A percentile compares a stretch with the other conserved stretches of the same genome.
These are phyloP conservation scores for Colletotrichum sansevieriae DNA, from an alignment of 2,329 filamentous ascomycete genomes.

Conservation along the genomic window DNA sequence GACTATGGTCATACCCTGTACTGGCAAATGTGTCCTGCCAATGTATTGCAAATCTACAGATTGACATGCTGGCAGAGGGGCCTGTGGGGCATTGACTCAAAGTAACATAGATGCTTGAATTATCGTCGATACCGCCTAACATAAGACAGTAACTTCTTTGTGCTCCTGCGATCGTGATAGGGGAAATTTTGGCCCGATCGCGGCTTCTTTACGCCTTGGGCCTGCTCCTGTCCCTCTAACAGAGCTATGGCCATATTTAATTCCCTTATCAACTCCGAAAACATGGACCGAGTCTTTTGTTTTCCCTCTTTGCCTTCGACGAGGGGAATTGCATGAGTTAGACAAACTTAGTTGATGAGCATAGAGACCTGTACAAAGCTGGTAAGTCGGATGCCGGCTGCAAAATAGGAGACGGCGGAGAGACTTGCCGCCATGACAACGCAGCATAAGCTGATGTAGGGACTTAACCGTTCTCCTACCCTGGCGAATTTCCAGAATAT, in stretches of 20 bases:
- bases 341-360: conserved; percentile 27
- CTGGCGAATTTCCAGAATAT: conserved; percentile 97
- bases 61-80: too few relatives aligned
- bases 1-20: too few relatives aligned
- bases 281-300: conserved; percentile 25
- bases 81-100: not conserved
- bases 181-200: not conserved
- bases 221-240: conserved; percentile 22
- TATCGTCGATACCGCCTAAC: conserved; percentile 9
- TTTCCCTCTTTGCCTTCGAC: not conserved
- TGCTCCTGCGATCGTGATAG: conserved; percentile 17
- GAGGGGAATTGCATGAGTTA: conserved; percentile 6
- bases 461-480: conserved; percentile 92
- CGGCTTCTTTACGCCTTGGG: conserved; percentile 23
- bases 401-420: not conserved
- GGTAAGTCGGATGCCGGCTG: conserved; percentile 1
- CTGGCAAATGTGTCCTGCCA: too few relatives aligned
- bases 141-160: not conserved
- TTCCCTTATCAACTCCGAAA: conserved; percentile 37
- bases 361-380: conserved; percentile 22
- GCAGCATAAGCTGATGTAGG: conserved; percentile 95
- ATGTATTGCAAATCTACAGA: too few relatives aligned
- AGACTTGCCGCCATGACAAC: conserved; percentile 87
- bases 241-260: conserved; percentile 33
- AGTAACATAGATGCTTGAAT: conserved; percentile 26